Percentiles rank a stretch among this genome's conserved stretches.
These are phyloP conservation scores for Citrus inodora DNA, from an alignment of 345 rosid species.

Conservation along the genomic window DNA sequence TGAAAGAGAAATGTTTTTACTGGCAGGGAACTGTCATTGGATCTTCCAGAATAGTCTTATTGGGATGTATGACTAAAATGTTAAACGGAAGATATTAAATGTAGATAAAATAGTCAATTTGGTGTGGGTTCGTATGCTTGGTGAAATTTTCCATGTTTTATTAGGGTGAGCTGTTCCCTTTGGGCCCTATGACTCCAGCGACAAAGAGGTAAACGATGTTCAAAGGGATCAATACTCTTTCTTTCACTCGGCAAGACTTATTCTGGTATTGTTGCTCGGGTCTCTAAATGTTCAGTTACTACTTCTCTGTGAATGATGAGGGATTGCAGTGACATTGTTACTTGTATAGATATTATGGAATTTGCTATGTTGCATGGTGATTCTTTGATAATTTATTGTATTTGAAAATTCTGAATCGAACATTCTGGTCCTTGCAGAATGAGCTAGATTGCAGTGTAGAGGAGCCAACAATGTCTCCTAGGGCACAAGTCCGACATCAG, in stretches of 20 bases:
- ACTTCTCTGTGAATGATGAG: slow-evolving; percentile 81
- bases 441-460: slow-evolving; percentile 51
- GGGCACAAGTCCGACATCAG: slow-evolving; percentile 52
- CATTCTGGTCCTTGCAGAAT: slow-evolving; percentile 31
- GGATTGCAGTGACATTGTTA: slow-evolving; percentile 68
- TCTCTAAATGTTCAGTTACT: slow-evolving; percentile 47
- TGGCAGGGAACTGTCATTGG: slow-evolving; percentile 52
- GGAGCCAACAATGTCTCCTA: slow-evolving; percentile 62
- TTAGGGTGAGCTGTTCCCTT: slow-evolving; percentile 18
- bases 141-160: slow-evolving; percentile 67
- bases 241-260: slow-evolving; percentile 75
- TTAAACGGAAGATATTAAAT: slow-evolving; percentile 71
- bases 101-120: slow-evolving; percentile 91
- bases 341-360: not conserved
- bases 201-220: slow-evolving; percentile 77
- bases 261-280: slow-evolving; percentile 58
- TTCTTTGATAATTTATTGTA: not conserved
- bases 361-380: not conserved
- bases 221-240: slow-evolving; percentile 82
- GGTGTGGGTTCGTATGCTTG: slow-evolving; percentile 91
- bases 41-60: slow-evolving; percentile 78
- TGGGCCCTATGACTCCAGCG: too few species aligned
- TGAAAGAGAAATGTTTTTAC: slow-evolving; percentile 66
- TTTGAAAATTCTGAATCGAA: not conserved
- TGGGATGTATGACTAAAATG: slow-evolving; percentile 88